Conservation (phyloP, 139 green algal genomes). For the Choricystis sp. region DNA sequence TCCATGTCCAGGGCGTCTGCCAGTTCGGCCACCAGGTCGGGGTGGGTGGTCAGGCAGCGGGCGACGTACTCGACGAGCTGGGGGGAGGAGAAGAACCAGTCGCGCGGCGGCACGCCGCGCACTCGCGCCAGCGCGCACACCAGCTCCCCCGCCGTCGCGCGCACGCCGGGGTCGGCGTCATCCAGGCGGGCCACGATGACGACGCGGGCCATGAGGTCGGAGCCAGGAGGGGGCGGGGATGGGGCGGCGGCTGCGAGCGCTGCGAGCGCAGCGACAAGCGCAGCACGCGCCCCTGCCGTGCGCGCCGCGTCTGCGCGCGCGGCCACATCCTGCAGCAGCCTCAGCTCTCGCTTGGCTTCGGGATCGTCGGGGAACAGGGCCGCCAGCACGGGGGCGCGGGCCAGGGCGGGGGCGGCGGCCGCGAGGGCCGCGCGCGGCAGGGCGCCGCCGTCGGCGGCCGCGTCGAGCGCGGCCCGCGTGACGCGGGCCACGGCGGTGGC, state of each 20-base stretch:
- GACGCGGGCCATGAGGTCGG: constrained; percentile 16
- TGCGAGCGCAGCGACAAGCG: not conserved
- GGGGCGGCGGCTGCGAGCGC: not conserved
- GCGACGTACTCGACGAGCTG: constrained; percentile 22
- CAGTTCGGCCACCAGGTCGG: constrained; percentile 16
- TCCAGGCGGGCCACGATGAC: constrained; percentile 19
- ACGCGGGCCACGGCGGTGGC: not conserved
- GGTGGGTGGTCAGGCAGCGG: constrained; percentile 9
- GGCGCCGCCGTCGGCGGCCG: too few species aligned
- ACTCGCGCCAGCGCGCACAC: constrained; percentile 3
- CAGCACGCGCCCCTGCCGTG: too few species aligned
- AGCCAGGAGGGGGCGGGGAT: not conserved
- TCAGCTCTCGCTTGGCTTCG: not conserved
- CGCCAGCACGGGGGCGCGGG: not conserved
- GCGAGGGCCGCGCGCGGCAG: not conserved
- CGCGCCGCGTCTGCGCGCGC: too few species aligned
- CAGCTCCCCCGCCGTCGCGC: constrained; percentile 12
- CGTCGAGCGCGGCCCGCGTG: not conserved
- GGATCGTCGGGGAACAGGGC: not conserved
- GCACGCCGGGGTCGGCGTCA: constrained; percentile 6
- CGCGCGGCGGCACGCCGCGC: not conserved
- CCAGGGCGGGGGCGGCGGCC: too few species aligned
- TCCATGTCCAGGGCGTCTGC: constrained; percentile 13
- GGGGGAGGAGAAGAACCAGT: constrained; percentile 10
- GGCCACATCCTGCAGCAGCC: not conserved